Conservation (phyloP, 169 alveolate species). For the Babesia bovis region DNA sequence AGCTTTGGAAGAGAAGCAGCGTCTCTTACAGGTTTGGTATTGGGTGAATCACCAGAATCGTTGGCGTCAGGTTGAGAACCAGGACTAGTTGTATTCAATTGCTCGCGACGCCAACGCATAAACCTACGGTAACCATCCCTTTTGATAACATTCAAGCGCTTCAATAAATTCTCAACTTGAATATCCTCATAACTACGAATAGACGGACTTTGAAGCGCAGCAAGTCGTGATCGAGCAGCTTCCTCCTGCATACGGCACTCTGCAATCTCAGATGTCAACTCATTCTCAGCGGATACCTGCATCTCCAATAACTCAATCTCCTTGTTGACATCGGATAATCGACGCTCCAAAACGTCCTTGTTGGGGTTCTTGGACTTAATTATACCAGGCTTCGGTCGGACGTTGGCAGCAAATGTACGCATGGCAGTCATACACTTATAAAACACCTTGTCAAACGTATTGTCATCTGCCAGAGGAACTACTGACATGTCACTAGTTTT, state of each 20-base stretch:
- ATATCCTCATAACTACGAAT: slow-evolving; percentile 52
- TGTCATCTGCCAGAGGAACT: slow-evolving; percentile 13
- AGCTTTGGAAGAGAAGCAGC: slow-evolving; percentile 13
- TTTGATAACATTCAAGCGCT: slow-evolving; percentile 46
- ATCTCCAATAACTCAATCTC: slow-evolving; percentile 21
- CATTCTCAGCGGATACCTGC: slow-evolving; percentile 39
- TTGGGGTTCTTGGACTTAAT: neutral
- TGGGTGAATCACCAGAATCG: neutral
- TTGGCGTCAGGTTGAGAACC: neutral
- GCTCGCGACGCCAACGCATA: slow-evolving; percentile 50
- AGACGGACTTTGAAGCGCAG: slow-evolving; percentile 18
- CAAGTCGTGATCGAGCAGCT: neutral
- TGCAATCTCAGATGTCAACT: slow-evolving; percentile 37
- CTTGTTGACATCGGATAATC: slow-evolving; percentile 16
- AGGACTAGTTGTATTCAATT: neutral
- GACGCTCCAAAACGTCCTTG: slow-evolving; percentile 13
- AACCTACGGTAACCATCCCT: slow-evolving; percentile 59
- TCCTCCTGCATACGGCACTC: slow-evolving; percentile 48
- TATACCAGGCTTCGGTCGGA: neutral
- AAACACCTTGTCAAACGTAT: slow-evolving; percentile 31
- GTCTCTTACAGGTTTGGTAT: neutral
- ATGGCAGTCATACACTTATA: slow-evolving; percentile 27
- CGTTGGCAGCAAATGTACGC: slow-evolving; percentile 30
- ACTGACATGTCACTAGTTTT: neutral
- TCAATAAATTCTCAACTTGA: slow-evolving; percentile 63